phyloP scores from a whole-genome alignment of 2,329 filamentous ascomycete genomes.

The Clonostachys rosea region DNA sequence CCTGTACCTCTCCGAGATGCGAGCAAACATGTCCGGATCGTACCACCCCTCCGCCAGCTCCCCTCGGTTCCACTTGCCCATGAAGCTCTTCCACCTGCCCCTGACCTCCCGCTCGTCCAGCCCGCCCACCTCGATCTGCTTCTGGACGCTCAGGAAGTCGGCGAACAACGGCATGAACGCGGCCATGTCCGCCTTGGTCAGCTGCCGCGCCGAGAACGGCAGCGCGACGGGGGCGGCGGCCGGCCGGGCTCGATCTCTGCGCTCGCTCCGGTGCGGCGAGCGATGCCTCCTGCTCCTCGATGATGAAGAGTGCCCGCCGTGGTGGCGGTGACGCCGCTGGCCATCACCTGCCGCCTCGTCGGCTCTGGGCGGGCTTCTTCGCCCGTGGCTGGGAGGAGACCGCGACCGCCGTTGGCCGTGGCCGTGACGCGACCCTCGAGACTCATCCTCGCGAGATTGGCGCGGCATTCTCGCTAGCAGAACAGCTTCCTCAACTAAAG shows the following conservation, averaged over 20 bases:
- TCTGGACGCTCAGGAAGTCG: conserved; percentile 85
- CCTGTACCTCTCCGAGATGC: conserved; percentile 20
- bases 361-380: too few relatives aligned
- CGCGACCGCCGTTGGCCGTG: too few relatives aligned
- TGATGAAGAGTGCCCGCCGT: neutral
- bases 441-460: too few relatives aligned
- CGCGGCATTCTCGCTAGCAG: too few relatives aligned
- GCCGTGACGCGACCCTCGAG: too few relatives aligned
- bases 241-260: conserved; percentile 4
- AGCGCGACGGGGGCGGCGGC: conserved; percentile 25
- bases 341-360: too few relatives aligned
- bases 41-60: conserved; percentile 93
- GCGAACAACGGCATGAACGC: conserved; percentile 70
- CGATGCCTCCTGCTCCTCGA: neutral
- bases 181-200: conserved; percentile 66
- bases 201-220: conserved; percentile 59
- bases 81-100: conserved; percentile 91
- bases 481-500: too few relatives aligned
- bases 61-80: conserved; percentile 85
- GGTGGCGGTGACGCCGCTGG: neutral
- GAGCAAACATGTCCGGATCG: conserved; percentile 64
- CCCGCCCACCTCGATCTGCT: conserved; percentile 63
- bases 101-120: conserved; percentile 71
- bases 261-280: conserved; percentile 1
- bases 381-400: too few relatives aligned